Conservation (phyloP, 2,329 filamentous ascomycete species). For the Fusarium sambucinum region DNA sequence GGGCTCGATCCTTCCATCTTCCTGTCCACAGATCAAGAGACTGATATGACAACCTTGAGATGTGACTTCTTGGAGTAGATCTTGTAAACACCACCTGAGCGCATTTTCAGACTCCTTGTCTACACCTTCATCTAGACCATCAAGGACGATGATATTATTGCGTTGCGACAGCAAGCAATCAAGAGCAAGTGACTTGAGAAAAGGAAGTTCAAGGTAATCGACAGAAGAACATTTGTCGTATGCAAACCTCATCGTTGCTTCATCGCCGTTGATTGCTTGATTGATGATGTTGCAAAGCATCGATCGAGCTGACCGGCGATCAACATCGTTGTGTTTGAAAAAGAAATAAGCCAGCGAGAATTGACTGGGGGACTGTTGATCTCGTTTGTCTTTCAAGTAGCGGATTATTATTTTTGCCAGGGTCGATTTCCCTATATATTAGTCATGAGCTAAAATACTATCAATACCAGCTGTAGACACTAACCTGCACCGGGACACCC, state of each 20-base stretch:
- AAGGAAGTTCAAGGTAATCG: not conserved
- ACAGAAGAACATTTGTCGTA: not conserved
- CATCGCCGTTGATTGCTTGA: not conserved
- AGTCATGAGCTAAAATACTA: rapidly evolving
- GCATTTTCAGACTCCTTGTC: not conserved
- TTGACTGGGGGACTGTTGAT: rapidly evolving
- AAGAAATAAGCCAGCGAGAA: not conserved
- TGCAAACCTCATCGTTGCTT: not conserved
- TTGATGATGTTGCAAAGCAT: not conserved
- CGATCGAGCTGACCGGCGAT: not conserved
- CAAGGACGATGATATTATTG: not conserved
- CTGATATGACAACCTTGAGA: not conserved
- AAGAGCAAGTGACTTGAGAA: not conserved
- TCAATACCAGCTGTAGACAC: too few species aligned
- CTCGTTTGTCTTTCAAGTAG: rapidly evolving
- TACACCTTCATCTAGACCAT: not conserved
- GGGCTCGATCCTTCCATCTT: not conserved
- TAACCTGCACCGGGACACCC: not conserved
- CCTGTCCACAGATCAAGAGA: not conserved
- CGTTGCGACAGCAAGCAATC: not conserved
- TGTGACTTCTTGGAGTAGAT: not conserved
- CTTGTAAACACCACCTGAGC: not conserved
- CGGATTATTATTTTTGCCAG: not conserved
- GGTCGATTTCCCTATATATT: not conserved
- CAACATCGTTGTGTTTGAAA: not conserved